Base-by-base conservation (phyloP, 2,329 filamentous ascomycete genomes). In the Dothistroma pini region DNA sequence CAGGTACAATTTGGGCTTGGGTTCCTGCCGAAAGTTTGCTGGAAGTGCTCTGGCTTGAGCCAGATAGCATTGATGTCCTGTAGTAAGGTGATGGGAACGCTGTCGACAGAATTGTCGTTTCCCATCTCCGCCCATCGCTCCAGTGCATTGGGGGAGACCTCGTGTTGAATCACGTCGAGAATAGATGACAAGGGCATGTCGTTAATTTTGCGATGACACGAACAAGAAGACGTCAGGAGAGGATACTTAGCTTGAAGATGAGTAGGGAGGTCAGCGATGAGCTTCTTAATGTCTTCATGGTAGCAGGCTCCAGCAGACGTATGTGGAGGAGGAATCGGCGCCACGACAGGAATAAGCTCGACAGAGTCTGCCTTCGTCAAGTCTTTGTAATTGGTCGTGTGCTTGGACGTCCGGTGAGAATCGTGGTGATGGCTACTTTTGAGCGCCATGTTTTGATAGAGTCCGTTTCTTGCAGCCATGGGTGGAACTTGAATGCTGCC, bases 121-220 rank as follows among this genome's bases (percentile, higher is more conserved):
- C 31, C 14, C 11, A 58, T 50, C 19, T 44, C 35, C 10, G 25
- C 38, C 66, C 66, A 68, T 10, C 58, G 44, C 10, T 58, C 47
- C 1, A 63, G 57, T 5, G 44, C 41, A 3, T 59, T 58, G 10
- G 50, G 51, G 1, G 58, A 54, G 4, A 68, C 57, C n/a, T 64
- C 67, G 19, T 64, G n/a, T 14, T 62, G 60, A 12, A 68, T 21
- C 12, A 63, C 53, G 2, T 58, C 31, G 35, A 69, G 62, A 1
- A 72, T 52, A 55, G 65, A 66, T 19, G 61, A 52, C 21, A 72
- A 54, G 0, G 68, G 67, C 3, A 63, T 31, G 1, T 60, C 51
- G 29, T 63, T 67, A 4, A 71, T 51, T 19, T 68, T 64, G 25
- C 64, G 55, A 58, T 55, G 53, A 12, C 19, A 25, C 34, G 34